phyloP scores from a whole-genome alignment of 192 early-diverging fungal genomes.

The Coemansia sp. region DNA sequence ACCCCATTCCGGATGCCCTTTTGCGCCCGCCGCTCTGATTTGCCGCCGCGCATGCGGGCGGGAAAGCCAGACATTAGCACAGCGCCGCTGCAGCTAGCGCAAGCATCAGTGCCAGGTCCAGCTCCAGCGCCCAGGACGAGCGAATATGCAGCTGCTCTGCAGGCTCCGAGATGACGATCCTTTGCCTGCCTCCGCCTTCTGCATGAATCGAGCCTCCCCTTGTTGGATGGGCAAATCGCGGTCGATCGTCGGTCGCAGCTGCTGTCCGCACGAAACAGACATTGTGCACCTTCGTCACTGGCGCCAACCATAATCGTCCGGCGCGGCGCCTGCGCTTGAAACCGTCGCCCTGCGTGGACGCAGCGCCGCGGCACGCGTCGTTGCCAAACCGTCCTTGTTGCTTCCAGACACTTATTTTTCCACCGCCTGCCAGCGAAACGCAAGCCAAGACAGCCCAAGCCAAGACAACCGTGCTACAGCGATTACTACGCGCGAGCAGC shows the following conservation, averaged over 20 bases:
- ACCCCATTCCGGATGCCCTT: background rate
- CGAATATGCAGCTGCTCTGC: background rate
- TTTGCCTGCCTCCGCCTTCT: background rate
- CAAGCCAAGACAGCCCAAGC: background rate
- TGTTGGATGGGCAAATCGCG: background rate
- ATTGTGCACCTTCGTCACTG: background rate
- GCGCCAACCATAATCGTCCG: background rate
- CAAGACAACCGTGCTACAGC: background rate
- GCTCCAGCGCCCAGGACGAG: background rate
- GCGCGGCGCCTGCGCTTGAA: background rate
- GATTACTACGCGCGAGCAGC: background rate
- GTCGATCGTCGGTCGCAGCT: background rate
- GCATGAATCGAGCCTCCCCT: background rate
- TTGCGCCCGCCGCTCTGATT: conserved; percentile 1
- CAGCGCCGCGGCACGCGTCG: background rate
- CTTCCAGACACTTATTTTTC: too few species aligned
- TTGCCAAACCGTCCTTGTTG: too few species aligned
- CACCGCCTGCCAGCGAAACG: too few species aligned
- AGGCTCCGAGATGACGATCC: background rate
- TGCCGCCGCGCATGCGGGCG: conserved; percentile 6
- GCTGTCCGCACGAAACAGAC: background rate
- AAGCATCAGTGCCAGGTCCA: background rate
- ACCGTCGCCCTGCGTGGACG: background rate
- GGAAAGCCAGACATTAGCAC: background rate
- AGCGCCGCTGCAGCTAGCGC: background rate